Evolutionary conservation across 257 asterid genomes (phyloP).

Genomic region (Solanum pennellii): DNA sequence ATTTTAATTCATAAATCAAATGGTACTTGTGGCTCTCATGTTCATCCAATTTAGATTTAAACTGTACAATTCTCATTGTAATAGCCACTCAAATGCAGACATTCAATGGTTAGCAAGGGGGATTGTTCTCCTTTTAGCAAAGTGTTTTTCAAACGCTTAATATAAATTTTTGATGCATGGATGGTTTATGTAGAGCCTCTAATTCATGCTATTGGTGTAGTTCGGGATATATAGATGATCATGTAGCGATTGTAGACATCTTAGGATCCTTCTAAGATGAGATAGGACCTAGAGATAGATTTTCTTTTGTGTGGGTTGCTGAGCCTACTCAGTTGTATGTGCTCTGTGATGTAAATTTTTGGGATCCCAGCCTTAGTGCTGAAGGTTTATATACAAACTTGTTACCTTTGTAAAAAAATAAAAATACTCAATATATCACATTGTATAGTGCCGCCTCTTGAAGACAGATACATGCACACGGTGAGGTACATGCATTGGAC

Average conservation of each 20-base stretch:
- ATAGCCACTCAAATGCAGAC: not conserved
- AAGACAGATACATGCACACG: not conserved
- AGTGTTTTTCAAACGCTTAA: not conserved
- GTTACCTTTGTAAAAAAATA: too few species aligned
- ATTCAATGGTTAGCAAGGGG: not conserved
- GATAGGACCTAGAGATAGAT: too few species aligned
- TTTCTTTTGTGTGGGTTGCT: too few species aligned
- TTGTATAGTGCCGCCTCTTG: not conserved
- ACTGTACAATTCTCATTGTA: not conserved
- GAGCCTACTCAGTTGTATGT: too few species aligned
- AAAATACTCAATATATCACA: not conserved
- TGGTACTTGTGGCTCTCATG: not conserved
- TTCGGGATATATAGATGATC: too few species aligned
- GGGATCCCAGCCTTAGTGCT: too few species aligned
- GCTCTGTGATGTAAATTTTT: too few species aligned
- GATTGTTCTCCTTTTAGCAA: not conserved
- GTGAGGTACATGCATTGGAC: not conserved
- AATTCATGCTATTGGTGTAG: not conserved
- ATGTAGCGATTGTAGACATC: too few species aligned
- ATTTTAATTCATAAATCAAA: not conserved
- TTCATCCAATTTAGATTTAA: not conserved
- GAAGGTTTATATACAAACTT: too few species aligned
- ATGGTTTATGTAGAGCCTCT: not conserved
- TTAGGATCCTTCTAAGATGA: too few species aligned
- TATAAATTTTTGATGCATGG: not conserved